phyloP scores from a whole-genome alignment of 2,329 filamentous ascomycete genomes.

The Endoconidiophora polonica region DNA sequence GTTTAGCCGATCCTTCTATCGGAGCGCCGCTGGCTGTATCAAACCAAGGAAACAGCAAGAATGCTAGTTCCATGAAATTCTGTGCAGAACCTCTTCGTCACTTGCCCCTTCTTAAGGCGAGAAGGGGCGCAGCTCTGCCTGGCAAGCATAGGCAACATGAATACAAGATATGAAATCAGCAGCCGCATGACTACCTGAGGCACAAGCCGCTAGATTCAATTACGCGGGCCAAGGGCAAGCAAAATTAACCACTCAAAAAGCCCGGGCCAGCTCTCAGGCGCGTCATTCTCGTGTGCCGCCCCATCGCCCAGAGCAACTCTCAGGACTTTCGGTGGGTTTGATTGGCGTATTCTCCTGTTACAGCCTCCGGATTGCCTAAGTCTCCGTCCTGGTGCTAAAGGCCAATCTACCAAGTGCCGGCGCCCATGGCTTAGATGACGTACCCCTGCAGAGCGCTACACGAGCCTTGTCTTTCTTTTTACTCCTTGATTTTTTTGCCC shows the following conservation, averaged over 20 bases:
- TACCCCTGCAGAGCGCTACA: no score
- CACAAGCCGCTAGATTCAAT: neutral
- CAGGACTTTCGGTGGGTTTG: constrained; percentile 1
- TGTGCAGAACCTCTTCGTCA: neutral
- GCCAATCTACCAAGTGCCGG: neutral
- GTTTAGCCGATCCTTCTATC: constrained; percentile 4
- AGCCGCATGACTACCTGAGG: neutral
- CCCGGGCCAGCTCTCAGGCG: neutral
- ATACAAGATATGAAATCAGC: neutral
- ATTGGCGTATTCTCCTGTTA: constrained; percentile 3
- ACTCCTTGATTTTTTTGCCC: neutral
- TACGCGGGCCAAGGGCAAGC: neutral
- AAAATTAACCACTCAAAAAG: neutral
- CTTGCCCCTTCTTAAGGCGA: neutral
- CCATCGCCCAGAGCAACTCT: neutral
- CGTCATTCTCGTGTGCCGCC: neutral
- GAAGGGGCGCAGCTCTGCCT: constrained; percentile 1
- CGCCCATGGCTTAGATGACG: neutral
- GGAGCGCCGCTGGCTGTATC: neutral
- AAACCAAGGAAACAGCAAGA: neutral
- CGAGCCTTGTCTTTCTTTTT: neutral
- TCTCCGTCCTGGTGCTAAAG: neutral
- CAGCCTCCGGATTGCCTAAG: constrained; percentile 3
- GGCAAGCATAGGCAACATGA: no score
- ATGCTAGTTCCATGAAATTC: neutral